Percentiles rank a stretch among this genome's conserved stretches.
Evolutionary conservation across 1,139 yeast genomes (phyloP).

Genomic region (Candida smagusa): DNA sequence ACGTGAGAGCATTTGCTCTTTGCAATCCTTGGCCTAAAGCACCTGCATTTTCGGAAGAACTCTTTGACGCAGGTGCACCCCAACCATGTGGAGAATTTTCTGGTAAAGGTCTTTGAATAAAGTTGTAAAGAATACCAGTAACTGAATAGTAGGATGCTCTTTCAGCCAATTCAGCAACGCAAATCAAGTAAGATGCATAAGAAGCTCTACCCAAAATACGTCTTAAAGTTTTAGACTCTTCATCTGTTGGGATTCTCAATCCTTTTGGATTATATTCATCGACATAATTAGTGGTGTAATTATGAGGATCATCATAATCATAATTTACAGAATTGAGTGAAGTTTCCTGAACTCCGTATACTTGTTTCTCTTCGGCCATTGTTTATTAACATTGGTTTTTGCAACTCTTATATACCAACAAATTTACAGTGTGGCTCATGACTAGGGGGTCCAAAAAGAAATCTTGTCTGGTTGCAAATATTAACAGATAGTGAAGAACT

Average conservation of each 20-base stretch:
- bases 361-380: too few species aligned
- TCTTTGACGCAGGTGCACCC: constrained; percentile 13
- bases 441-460: too few species aligned
- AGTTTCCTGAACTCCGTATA: too few species aligned
- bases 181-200: constrained; percentile 16
- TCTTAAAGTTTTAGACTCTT: constrained; percentile 14
- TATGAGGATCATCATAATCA: constrained; percentile 15
- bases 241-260: constrained; percentile 16
- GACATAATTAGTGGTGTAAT: constrained; percentile 16
- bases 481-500: too few species aligned
- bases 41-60: constrained; percentile 16
- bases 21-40: constrained; percentile 19
- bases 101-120: constrained; percentile 21
- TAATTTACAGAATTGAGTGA: constrained; percentile 3
- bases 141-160: constrained; percentile 22
- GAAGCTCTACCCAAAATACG: constrained; percentile 17
- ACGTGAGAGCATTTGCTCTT: constrained; percentile 17
- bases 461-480: too few species aligned
- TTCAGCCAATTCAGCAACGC: constrained; percentile 21
- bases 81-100: constrained; percentile 13
- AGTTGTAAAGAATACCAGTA: constrained; percentile 17
- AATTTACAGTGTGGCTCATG: too few species aligned
- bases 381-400: too few species aligned
- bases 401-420: too few species aligned
- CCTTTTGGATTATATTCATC: constrained; percentile 21